A percentile compares a stretch with the other conserved stretches of the same genome.
phyloP scores from a whole-genome alignment of 768 basidiomycete species.

The Hebeloma cylindrosporum region DNA sequence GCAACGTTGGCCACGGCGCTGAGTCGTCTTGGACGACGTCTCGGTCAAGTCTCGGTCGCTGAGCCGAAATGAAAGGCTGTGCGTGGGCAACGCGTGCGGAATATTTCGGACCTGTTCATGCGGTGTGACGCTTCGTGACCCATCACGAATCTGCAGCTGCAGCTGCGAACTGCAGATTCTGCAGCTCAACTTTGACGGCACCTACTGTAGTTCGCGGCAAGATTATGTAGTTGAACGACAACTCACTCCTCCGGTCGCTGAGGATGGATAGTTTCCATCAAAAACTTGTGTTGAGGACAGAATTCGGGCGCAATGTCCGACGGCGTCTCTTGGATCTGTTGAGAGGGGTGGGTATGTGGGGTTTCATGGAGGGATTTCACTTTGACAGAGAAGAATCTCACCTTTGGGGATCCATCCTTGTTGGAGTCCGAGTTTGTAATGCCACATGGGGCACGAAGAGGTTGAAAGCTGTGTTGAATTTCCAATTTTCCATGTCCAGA shows the following conservation, averaged over 20 bases:
- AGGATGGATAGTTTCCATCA: constrained; percentile 53
- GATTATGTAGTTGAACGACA: background rate
- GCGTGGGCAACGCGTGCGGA: no score
- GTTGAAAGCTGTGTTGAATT: constrained; percentile 69
- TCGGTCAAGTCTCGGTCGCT: no score
- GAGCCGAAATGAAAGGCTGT: no score
- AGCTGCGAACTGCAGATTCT: background rate
- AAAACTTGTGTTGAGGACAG: constrained; percentile 44
- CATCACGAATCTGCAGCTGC: no score
- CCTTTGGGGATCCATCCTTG: constrained; percentile 87
- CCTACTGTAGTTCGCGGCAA: background rate
- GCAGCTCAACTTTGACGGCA: constrained; percentile 9
- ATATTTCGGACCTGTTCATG: no score
- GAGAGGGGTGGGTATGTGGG: background rate
- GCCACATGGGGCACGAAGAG: constrained; percentile 79
- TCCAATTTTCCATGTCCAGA: constrained; percentile 97
- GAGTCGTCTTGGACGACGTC: no score
- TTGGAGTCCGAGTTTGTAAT: constrained; percentile 83
- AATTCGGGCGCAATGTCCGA: constrained; percentile 42
- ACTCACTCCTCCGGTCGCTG: constrained; percentile 68
- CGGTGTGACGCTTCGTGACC: no score
- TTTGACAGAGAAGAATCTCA: constrained; percentile 19
- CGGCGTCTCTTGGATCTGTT: constrained; percentile 47
- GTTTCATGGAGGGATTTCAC: constrained; percentile 22
- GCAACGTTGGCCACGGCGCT: no score